phyloP scores from a whole-genome alignment of 1,139 yeast genomes.

The Debaryomyces subglobosus region DNA sequence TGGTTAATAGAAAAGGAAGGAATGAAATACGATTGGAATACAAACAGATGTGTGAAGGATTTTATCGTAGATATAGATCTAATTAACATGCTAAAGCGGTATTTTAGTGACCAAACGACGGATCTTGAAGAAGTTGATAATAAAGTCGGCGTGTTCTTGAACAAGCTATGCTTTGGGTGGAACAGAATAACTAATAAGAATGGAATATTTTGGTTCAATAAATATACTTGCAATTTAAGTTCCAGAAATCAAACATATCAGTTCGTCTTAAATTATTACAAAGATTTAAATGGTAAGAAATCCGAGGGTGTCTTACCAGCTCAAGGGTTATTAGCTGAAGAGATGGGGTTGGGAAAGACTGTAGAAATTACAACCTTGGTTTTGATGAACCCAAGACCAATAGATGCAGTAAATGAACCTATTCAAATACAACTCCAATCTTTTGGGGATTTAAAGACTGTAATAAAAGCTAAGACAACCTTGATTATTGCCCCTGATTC shows the following conservation, averaged over 20 bases:
- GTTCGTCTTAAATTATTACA: conserved; percentile 27
- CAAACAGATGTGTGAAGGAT: conserved; percentile 23
- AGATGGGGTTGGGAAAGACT: conserved; percentile 97
- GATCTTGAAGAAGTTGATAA: conserved; percentile 14
- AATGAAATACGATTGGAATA: conserved; percentile 36
- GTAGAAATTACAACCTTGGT: conserved; percentile 76
- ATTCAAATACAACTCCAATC: conserved; percentile 37
- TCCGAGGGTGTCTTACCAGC: conserved; percentile 43
- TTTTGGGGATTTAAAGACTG: conserved; percentile 41
- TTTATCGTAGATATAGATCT: conserved; percentile 21
- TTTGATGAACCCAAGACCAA: conserved; percentile 57
- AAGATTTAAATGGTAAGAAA: conserved; percentile 14
- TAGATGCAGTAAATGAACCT: conserved; percentile 45
- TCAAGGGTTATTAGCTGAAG: conserved; percentile 79
- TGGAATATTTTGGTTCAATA: conserved; percentile 47
- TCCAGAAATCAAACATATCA: conserved; percentile 31
- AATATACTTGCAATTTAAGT: conserved; percentile 50
- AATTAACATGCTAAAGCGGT: conserved; percentile 1
- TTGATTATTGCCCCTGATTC: conserved; percentile 85
- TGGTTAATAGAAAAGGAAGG: conserved; percentile 71
- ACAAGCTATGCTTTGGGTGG: conserved; percentile 58
- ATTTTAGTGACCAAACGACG: conserved; percentile 8
- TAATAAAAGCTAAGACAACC: conserved; percentile 67
- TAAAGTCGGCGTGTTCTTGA: conserved; percentile 27
- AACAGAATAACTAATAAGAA: conserved; percentile 25